Percentiles rank a stretch among this genome's conserved stretches.
These are phyloP conservation scores for Russula earlei DNA, from an alignment of 768 basidiomycete genomes.

Conservation along the genomic window DNA sequence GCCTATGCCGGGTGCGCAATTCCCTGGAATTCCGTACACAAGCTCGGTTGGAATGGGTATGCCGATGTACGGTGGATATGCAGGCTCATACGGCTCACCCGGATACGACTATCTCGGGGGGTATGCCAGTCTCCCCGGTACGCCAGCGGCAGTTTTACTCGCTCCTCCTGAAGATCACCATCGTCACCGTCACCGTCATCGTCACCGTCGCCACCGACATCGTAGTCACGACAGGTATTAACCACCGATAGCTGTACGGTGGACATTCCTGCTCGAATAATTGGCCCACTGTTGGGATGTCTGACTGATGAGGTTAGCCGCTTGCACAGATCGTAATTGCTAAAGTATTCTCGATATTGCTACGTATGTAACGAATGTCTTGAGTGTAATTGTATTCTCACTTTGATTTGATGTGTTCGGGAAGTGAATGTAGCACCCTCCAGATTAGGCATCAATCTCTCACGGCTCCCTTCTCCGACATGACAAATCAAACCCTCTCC, in stretches of 20 bases:
- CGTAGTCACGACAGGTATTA: slow-evolving; percentile 16
- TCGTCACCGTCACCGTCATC: background rate
- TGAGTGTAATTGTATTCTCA: no score
- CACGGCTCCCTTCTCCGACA: background rate
- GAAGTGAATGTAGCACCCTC: background rate
- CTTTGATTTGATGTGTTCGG: no score
- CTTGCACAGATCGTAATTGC: background rate
- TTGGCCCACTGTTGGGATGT: background rate
- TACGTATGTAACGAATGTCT: background rate
- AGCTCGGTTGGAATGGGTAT: background rate
- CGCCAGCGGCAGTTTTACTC: background rate
- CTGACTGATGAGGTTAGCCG: background rate
- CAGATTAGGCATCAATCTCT: background rate
- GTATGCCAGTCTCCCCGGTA: background rate
- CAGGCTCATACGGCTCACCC: background rate
- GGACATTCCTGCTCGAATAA: background rate
- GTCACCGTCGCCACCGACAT: slow-evolving; percentile 13
- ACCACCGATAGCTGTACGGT: background rate
- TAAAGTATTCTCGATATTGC: background rate
- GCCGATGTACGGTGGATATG: slow-evolving; percentile 5
- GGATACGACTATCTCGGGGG: slow-evolving; percentile 6
- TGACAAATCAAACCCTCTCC: background rate
- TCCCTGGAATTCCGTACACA: background rate
- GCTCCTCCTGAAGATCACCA: background rate
- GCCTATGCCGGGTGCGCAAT: slow-evolving; percentile 2